Base-by-base conservation (phyloP, 2,329 filamentous ascomycete genomes). In the Beauveria asiatica region DNA sequence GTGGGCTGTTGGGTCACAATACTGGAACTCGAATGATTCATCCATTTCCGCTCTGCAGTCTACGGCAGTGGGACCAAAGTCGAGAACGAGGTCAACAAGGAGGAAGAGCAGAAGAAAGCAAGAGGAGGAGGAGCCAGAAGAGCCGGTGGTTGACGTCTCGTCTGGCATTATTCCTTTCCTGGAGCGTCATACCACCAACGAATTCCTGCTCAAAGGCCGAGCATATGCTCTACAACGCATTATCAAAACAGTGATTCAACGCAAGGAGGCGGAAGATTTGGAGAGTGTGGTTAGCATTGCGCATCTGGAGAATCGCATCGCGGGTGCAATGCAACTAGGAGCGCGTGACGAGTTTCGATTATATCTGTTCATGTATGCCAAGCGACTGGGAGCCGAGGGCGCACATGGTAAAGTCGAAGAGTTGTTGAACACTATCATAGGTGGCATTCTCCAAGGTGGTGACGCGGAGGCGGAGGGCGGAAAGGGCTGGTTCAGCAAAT, bases 1-100 rank as follows among this genome's bases (percentile, higher is more conserved):
- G 94, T 99, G 94, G 92, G 93, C 93, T 0, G 92, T 97, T 0
- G 92, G 92, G 19, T 96, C 90, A 66, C 94, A 99, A 71, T 99
- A 99, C 72, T 99, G 94, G 95, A 97, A 99, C 73, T 95, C 92
- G 1, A 96, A 92, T 57, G 94, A 97, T 68, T 92, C 91, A 1
- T 92, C 92, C 0, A 85, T 96, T 57, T 87, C 89, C 52, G 89
- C 92, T 55, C 75, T 96, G 42, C 86, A 91, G 65, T 85, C 89
- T 2, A 87, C 85, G 1, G 85, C 85, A 10, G 81, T 87, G 8
- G 85, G 87, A 0, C 78, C 84, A 2, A 78, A 79, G 45, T 77
- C 79, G 21, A 75, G 71, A 37, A 49, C 49, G 16, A 54, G 41
- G 13, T 30, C 56, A 4, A 51, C 21, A 10, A 51, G 48, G 19